These are phyloP conservation scores for Aureobasidium mangrovei DNA, from an alignment of 2,329 filamentous ascomycete species.

Conservation along the genomic window DNA sequence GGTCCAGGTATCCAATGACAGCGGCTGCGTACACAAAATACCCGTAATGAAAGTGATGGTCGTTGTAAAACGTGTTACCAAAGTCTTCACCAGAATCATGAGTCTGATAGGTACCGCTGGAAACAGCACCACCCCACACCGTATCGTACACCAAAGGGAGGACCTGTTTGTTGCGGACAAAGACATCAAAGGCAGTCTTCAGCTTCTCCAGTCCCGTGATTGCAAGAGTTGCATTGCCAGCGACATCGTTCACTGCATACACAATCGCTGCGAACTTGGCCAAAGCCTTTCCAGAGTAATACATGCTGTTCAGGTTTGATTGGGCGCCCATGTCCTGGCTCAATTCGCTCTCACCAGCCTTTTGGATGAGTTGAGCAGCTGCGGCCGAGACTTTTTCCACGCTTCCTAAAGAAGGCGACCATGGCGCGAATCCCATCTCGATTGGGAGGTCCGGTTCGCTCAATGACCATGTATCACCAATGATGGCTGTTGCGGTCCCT, in stretches of 20 bases:
- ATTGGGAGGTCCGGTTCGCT: slow-evolving; percentile 63
- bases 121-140: slow-evolving; percentile 73
- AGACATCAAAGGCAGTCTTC: slow-evolving; percentile 41
- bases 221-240: slow-evolving; percentile 45
- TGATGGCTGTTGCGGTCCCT: slow-evolving; percentile 64
- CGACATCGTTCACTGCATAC: slow-evolving; percentile 44
- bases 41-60: slow-evolving; percentile 59
- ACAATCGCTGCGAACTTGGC: slow-evolving; percentile 37
- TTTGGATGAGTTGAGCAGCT: slow-evolving; percentile 41
- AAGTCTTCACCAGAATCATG: slow-evolving; percentile 69
- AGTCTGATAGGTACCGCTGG: slow-evolving; percentile 68
- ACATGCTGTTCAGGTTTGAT: slow-evolving; percentile 75
- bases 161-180: slow-evolving; percentile 32
- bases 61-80: slow-evolving; percentile 78
- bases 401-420: slow-evolving; percentile 47
- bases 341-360: slow-evolving; percentile 60
- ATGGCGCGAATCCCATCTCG: slow-evolving; percentile 70
- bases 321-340: slow-evolving; percentile 66
- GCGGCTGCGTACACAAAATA: slow-evolving; percentile 86
- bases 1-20: slow-evolving; percentile 70
- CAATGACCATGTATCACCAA: slow-evolving; percentile 69
- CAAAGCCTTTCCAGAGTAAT: slow-evolving; percentile 66
- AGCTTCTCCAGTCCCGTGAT: slow-evolving; percentile 42
- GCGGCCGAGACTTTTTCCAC: slow-evolving; percentile 33
- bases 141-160: slow-evolving; percentile 48